Conservation (phyloP, 345 rosid genomes). For the Aethionema arabicum region DNA sequence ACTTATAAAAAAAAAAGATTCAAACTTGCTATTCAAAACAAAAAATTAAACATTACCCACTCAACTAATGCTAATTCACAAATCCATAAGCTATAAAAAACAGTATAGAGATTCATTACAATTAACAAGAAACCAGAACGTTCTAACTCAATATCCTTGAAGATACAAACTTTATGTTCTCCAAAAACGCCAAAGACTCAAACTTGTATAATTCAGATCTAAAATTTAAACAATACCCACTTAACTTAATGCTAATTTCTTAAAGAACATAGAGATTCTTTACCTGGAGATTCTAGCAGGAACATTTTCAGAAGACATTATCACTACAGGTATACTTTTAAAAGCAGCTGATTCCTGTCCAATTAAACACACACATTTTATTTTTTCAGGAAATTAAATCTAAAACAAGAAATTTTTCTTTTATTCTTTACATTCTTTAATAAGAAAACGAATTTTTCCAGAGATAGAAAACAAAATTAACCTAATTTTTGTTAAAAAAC, state of each 20-base stretch:
- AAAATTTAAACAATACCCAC: background rate
- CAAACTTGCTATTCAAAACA: background rate
- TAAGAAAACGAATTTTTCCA: slow-evolving; percentile 31
- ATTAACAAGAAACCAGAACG: too few species aligned
- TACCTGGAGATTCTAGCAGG: slow-evolving; percentile 80
- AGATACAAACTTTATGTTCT: too few species aligned
- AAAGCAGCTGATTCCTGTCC: slow-evolving; percentile 62
- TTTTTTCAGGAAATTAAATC: slow-evolving; percentile 17
- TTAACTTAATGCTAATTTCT: background rate
- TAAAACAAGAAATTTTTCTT: slow-evolving; percentile 1
- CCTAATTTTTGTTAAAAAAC: background rate
- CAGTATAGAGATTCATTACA: too few species aligned
- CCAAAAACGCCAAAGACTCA: background rate
- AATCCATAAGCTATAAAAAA: background rate
- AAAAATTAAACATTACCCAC: slow-evolving; percentile 4
- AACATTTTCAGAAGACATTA: slow-evolving; percentile 90
- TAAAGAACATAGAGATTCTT: slow-evolving; percentile 3
- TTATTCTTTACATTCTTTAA: slow-evolving; percentile 28
- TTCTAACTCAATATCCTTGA: too few species aligned
- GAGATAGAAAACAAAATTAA: slow-evolving; percentile 31
- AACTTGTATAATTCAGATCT: background rate
- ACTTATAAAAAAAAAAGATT: background rate
- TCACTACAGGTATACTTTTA: slow-evolving; percentile 81
- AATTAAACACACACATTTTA: background rate
- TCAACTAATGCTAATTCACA: background rate